These are phyloP conservation scores for Neotropicomus parvogracilis DNA, from an alignment of 1,284 basidiomycete species.

Conservation along the genomic window DNA sequence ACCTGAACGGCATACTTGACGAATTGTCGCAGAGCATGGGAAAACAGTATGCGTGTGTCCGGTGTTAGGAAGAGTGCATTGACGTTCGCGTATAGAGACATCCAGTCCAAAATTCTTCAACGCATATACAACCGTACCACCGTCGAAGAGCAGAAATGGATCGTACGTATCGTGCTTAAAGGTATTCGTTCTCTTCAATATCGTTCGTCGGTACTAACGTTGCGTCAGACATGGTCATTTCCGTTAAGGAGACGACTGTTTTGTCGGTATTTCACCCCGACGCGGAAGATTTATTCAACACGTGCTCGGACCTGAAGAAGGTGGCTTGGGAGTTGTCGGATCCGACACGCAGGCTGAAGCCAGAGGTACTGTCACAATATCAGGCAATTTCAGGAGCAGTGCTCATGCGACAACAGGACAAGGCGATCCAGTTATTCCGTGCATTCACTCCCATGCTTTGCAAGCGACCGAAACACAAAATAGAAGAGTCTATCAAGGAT, in stretches of 20 bases:
- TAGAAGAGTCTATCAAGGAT: constrained; percentile 79
- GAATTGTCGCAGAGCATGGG: constrained; percentile 65
- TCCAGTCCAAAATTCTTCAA: constrained; percentile 72
- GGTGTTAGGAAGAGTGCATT: background rate
- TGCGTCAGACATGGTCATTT: constrained; percentile 68
- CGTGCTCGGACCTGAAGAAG: constrained; percentile 90
- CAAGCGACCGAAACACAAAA: constrained; percentile 74
- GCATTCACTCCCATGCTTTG: constrained; percentile 93
- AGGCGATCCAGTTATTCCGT: constrained; percentile 74
- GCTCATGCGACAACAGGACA: constrained; percentile 52
- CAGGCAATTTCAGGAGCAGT: background rate
- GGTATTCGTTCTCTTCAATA: constrained; percentile 43
- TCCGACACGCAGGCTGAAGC: constrained; percentile 56
- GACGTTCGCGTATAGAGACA: constrained; percentile 46
- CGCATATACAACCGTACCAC: constrained; percentile 76
- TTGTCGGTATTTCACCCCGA: constrained; percentile 88
- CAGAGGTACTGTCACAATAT: constrained; percentile 44
- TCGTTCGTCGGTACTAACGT: background rate
- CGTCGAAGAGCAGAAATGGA: constrained; percentile 85
- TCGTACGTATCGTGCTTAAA: constrained; percentile 90
- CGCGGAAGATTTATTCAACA: constrained; percentile 87
- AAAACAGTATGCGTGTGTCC: constrained; percentile 50
- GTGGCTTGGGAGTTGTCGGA: constrained; percentile 82
- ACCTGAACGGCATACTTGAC: constrained; percentile 78
- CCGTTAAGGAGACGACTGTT: constrained; percentile 84